Base-by-base conservation (phyloP, 2,329 filamentous ascomycete genomes). In the Paramyrothecium sp. region DNA sequence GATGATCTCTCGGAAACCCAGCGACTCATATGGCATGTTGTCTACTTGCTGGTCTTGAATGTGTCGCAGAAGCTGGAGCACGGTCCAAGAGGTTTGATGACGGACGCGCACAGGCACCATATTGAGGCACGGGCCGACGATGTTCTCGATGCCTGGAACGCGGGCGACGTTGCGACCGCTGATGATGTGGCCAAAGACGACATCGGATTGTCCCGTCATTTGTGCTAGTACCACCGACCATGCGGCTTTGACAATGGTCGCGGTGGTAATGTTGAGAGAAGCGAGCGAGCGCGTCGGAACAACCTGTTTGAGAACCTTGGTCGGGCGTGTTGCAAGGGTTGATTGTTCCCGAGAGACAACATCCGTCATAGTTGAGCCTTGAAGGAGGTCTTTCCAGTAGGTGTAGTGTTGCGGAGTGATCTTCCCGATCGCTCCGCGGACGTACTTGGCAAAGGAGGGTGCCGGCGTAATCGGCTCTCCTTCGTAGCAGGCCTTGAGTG, bases 161-260 rank as follows among this genome's bases (percentile, higher is more conserved):
- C 62, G 58, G 30, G 33, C 50, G 48, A 69, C 65, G 55, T 75
- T 77, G 56, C 75, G 73, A 2, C 75, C 75, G 34, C 68, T 71
- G 51, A 77, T 73, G 55, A 74, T 69, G 55, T 76, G 71, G 1
- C 75, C 75, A 38, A 78, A 78, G 13, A 77, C 70, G 46, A 77
- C 66, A 57, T 78, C 77, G 1, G 63, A 58, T 21, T 64, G 69
- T n/a, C 69, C 65, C 0, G 75, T 70, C 22, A 71, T 55, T 10
- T 70, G 68, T 3, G 74, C 71, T 5, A 80, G 63, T 12, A 74
- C 72, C 2, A 67, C 61, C 1, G 77, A 71, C 77, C 77, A 80
- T 1, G 77, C 76, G n/a, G 74, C 75, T 56, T 79, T 79, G 62
- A 79, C 65, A 20, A 79, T 55, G 1, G 75, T 78, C 8, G 77